A percentile compares a stretch with the other conserved stretches of the same genome.
Evolutionary conservation across 2,329 filamentous ascomycete genomes (phyloP).

Genomic region (Trichophyton mentagrophytes): DNA sequence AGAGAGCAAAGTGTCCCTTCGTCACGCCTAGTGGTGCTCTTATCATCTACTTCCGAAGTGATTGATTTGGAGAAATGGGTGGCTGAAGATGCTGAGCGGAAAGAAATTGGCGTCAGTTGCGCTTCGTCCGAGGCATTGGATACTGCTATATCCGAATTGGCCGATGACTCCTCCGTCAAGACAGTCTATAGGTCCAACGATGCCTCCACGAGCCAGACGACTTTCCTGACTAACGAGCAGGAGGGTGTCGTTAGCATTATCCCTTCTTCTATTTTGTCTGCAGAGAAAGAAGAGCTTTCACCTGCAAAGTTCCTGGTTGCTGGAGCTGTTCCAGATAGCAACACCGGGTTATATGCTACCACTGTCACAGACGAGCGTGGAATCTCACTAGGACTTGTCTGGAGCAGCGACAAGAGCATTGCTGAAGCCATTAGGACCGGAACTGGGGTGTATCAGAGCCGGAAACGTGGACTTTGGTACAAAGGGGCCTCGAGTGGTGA

Average conservation of each 20-base stretch:
- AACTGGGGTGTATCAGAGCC: constrained; percentile 83
- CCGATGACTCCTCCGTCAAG: constrained; percentile 28
- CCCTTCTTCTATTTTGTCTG: constrained; percentile 56
- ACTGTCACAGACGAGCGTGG: constrained; percentile 83
- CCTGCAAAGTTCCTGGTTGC: constrained; percentile 59
- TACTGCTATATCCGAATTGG: constrained; percentile 17
- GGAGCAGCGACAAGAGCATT: constrained; percentile 85
- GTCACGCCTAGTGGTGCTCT: constrained; percentile 44
- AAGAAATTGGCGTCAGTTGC: constrained; percentile 25
- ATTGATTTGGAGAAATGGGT: constrained; percentile 31
- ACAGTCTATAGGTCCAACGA: constrained; percentile 29
- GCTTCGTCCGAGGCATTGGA: constrained; percentile 19
- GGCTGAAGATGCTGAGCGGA: constrained; percentile 24
- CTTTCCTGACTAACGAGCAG: constrained; percentile 37
- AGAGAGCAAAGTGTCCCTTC: constrained; percentile 40
- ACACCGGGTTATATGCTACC: constrained; percentile 75
- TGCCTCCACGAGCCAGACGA: constrained; percentile 32
- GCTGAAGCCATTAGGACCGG: constrained; percentile 71
- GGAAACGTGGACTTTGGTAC: constrained; percentile 90
- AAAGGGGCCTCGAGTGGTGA: constrained; percentile 93
- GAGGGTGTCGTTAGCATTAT: constrained; percentile 57
- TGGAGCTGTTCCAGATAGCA: constrained; percentile 66
- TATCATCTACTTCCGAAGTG: constrained; percentile 31
- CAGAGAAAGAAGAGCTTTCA: constrained; percentile 49
- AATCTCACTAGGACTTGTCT: constrained; percentile 74